Evolutionary conservation across 2,329 filamentous ascomycete genomes (phyloP).

Genomic region (Penicillium fuscoglaucum): DNA sequence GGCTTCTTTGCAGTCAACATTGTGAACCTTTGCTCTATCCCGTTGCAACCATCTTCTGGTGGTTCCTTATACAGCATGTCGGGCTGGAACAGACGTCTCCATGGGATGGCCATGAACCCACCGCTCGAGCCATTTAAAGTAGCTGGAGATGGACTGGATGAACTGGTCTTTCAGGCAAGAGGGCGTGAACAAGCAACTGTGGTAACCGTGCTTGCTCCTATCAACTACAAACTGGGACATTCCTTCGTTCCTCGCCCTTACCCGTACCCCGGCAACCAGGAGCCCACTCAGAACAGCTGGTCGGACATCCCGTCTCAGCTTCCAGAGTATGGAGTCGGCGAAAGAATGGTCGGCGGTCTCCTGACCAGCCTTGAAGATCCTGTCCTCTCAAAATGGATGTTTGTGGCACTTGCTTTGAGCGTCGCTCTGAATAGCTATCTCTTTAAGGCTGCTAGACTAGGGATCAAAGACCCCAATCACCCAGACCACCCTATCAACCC

Average conservation of each 20-base stretch:
- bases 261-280: too few relatives aligned
- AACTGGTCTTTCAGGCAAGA: not conserved
- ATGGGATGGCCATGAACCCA: not conserved
- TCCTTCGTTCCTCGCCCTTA: not conserved
- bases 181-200: not conserved
- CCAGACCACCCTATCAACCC: accelerated
- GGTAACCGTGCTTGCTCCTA: not conserved
- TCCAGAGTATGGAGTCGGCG: not conserved
- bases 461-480: not conserved
- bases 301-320: not conserved
- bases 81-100: not conserved
- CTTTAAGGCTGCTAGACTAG: not conserved
- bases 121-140: not conserved
- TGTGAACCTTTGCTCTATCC: not conserved
- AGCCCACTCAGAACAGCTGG: too few relatives aligned
- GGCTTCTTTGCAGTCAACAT: not conserved
- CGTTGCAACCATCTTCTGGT: not conserved
- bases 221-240: not conserved
- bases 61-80: not conserved
- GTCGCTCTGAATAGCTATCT: not conserved
- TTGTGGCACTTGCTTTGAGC: not conserved
- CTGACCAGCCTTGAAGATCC: not conserved
- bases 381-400: not conserved
- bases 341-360: not conserved
- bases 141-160: not conserved